These are phyloP conservation scores for Vaccinium macrocarpon DNA, from an alignment of 148 eudicot species.

Conservation along the genomic window DNA sequence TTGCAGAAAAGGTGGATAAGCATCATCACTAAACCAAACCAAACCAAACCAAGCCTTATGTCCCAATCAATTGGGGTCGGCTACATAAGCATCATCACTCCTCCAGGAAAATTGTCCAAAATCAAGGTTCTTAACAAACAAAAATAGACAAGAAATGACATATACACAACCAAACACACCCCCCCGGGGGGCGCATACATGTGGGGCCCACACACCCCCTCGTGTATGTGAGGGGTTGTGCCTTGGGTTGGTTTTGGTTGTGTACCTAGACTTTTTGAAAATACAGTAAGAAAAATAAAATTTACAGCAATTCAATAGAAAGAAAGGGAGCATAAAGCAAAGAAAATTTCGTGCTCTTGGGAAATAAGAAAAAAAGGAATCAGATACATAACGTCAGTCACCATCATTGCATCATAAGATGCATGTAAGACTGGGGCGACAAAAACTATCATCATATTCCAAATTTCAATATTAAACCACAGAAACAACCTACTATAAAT, in stretches of 20 bases:
- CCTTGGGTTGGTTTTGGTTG: too few species aligned
- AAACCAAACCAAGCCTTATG: too few species aligned
- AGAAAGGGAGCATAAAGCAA: background rate
- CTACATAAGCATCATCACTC: conserved; percentile 26
- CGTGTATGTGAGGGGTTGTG: too few species aligned
- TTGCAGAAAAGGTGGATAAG: conserved; percentile 26
- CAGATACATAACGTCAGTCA: conserved; percentile 28
- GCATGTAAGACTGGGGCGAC: conserved; percentile 38
- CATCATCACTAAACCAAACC: conserved; percentile 26
- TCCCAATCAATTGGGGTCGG: too few species aligned
- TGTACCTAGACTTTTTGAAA: too few species aligned
- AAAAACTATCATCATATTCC: conserved; percentile 30
- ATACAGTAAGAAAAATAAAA: background rate
- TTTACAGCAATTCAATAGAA: background rate
- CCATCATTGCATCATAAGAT: conserved; percentile 21
- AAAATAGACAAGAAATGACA: too few species aligned
- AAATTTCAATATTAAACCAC: too few species aligned
- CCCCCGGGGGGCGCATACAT: too few species aligned
- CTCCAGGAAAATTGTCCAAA: conserved; percentile 19
- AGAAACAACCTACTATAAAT: background rate
- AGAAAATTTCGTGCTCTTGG: background rate
- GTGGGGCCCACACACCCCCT: too few species aligned
- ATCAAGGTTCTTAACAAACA: background rate
- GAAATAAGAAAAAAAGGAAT: conserved; percentile 12
- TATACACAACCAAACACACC: too few species aligned